These are phyloP conservation scores for Starmerella geochares DNA, from an alignment of 805 yeast species.

Conservation along the genomic window DNA sequence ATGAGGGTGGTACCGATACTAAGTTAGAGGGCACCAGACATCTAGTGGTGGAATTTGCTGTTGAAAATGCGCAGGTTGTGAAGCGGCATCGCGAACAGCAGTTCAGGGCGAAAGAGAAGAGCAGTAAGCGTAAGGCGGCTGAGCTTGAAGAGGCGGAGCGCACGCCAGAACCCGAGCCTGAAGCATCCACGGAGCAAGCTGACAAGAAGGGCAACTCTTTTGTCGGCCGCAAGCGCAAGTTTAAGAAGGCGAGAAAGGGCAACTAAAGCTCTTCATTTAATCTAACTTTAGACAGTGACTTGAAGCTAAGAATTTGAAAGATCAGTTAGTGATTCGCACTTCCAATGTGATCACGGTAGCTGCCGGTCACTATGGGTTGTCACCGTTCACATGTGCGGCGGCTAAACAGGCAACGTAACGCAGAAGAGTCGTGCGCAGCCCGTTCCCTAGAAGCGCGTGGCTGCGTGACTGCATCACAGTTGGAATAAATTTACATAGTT, in stretches of 20 bases:
- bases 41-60: constrained; percentile 86
- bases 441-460: too few species aligned
- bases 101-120: constrained; percentile 20
- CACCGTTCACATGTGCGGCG: too few species aligned
- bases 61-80: constrained; percentile 88
- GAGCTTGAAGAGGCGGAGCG: constrained; percentile 23
- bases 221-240: constrained; percentile 32
- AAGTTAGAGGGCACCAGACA: constrained; percentile 42
- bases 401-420: neutral
- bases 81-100: constrained; percentile 67
- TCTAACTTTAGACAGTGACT: too few species aligned
- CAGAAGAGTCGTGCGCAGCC: too few species aligned
- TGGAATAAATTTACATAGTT: neutral
- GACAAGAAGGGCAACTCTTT: constrained; percentile 23
- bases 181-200: constrained; percentile 5
- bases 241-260: constrained; percentile 23
- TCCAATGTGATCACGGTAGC: too few species aligned
- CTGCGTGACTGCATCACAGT: neutral
- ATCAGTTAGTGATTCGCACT: too few species aligned
- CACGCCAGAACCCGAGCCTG: constrained; percentile 23
- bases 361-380: too few species aligned
- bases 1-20: constrained; percentile 21
- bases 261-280: neutral
- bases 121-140: constrained; percentile 26
- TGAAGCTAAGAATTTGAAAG: too few species aligned